Conservation (phyloP, 108 stramenopile genomes). For the Skeletonema costatum region DNA sequence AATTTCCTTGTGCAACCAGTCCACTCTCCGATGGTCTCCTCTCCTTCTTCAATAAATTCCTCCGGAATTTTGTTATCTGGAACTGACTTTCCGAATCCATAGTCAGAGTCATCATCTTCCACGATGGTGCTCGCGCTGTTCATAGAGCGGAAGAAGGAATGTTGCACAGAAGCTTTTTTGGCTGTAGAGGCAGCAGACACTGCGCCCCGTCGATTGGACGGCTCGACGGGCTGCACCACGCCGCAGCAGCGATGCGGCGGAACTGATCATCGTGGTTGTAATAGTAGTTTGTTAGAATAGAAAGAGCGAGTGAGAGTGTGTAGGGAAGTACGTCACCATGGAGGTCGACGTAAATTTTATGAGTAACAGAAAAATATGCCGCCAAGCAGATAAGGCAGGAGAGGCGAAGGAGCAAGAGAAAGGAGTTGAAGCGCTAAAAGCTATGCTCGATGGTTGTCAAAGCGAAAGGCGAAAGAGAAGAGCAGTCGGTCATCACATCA, state of each 20-base stretch:
- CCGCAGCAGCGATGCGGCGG: background rate
- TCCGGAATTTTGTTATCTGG: background rate
- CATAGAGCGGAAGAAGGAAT: background rate
- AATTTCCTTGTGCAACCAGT: background rate
- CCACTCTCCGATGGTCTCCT: background rate
- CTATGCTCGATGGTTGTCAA: too few relatives aligned
- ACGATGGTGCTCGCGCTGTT: background rate
- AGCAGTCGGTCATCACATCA: too few relatives aligned
- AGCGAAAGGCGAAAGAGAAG: too few relatives aligned
- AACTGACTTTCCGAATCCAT: background rate
- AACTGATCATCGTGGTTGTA: background rate
- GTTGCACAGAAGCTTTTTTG: background rate
- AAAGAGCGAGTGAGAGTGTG: too few relatives aligned
- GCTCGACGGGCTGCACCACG: background rate
- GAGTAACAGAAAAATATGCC: too few relatives aligned
- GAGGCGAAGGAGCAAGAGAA: too few relatives aligned
- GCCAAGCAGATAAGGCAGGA: too few relatives aligned
- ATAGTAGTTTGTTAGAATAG: background rate
- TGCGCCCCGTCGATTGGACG: background rate
- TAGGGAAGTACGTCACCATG: too few relatives aligned
- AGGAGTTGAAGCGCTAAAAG: too few relatives aligned
- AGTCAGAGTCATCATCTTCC: background rate
- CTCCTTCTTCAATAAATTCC: constrained; percentile 1
- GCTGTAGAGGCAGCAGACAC: background rate
- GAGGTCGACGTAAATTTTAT: too few relatives aligned